These are phyloP conservation scores for Fusarium sp. DNA, from an alignment of 2,329 filamentous ascomycete genomes.

Conservation along the genomic window DNA sequence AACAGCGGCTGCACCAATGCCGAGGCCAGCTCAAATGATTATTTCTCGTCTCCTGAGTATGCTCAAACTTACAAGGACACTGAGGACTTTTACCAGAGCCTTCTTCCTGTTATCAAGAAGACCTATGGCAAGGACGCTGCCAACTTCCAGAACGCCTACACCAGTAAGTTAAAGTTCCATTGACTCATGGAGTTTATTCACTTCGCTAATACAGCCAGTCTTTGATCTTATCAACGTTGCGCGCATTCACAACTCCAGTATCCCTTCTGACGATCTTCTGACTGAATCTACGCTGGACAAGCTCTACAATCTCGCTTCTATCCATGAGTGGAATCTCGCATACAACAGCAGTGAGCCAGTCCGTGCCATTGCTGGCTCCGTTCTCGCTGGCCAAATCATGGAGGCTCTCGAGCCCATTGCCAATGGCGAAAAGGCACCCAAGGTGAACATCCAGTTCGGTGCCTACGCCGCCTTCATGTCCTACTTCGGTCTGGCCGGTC, in stretches of 20 bases:
- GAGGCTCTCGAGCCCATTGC: conserved; percentile 66
- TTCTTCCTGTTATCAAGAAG: conserved; percentile 67
- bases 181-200: conserved; percentile 59
- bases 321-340: conserved; percentile 84
- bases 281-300: conserved; percentile 70
- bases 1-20: conserved; percentile 68
- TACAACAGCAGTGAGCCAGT: conserved; percentile 80
- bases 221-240: conserved; percentile 72
- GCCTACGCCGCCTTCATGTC: conserved; percentile 72
- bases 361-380: conserved; percentile 69
- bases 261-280: conserved; percentile 70
- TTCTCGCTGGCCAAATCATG: conserved; percentile 68
- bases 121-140: conserved; percentile 62
- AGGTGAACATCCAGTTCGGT: conserved; percentile 68
- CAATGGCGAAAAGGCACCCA: conserved; percentile 53
- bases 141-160: conserved; percentile 71
- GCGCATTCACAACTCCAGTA: conserved; percentile 70
- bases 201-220: conserved; percentile 54
- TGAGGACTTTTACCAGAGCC: conserved; percentile 68
- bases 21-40: conserved; percentile 66
- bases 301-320: conserved; percentile 79
- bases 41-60: conserved; percentile 64
- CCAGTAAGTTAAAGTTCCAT: conserved; percentile 66
- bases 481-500: conserved; percentile 71
- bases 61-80: conserved; percentile 61